These are phyloP conservation scores for Debaryomyces coudertii DNA, from an alignment of 1,139 yeast genomes.

Conservation along the genomic window DNA sequence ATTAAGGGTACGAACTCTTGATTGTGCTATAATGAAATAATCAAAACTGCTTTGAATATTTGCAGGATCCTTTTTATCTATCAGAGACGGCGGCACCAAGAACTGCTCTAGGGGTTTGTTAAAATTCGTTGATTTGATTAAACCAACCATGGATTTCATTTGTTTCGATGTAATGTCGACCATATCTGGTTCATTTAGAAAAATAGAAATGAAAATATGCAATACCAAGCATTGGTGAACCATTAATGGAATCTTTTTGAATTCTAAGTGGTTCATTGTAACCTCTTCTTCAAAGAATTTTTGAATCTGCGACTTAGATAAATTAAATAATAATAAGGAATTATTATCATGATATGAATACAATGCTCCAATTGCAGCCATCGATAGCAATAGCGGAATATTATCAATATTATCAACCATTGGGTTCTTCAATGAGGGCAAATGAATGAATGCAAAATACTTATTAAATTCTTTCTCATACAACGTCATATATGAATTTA, in stretches of 20 bases:
- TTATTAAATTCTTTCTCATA: constrained; percentile 76
- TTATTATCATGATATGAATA: constrained; percentile 81
- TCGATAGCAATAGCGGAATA: constrained; percentile 75
- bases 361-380: constrained; percentile 89
- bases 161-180: constrained; percentile 76
- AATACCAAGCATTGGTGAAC: constrained; percentile 84
- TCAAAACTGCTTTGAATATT: constrained; percentile 55
- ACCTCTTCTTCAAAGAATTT: constrained; percentile 66
- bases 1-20: constrained; percentile 84
- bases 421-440: constrained; percentile 63
- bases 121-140: constrained; percentile 76
- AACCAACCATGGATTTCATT: constrained; percentile 74
- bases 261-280: constrained; percentile 49
- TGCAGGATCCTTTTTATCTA: constrained; percentile 33
- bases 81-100: constrained; percentile 58
- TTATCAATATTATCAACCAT: constrained; percentile 60
- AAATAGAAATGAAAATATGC: constrained; percentile 80
- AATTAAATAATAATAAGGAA: constrained; percentile 74
- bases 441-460: constrained; percentile 82
- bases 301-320: constrained; percentile 78
- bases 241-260: constrained; percentile 78
- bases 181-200: constrained; percentile 74
- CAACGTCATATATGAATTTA: constrained; percentile 70
- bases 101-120: constrained; percentile 70
- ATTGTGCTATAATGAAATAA: constrained; percentile 78